These are phyloP conservation scores for Multifurca ochricompacta DNA, from an alignment of 768 basidiomycete genomes.

Conservation along the genomic window DNA sequence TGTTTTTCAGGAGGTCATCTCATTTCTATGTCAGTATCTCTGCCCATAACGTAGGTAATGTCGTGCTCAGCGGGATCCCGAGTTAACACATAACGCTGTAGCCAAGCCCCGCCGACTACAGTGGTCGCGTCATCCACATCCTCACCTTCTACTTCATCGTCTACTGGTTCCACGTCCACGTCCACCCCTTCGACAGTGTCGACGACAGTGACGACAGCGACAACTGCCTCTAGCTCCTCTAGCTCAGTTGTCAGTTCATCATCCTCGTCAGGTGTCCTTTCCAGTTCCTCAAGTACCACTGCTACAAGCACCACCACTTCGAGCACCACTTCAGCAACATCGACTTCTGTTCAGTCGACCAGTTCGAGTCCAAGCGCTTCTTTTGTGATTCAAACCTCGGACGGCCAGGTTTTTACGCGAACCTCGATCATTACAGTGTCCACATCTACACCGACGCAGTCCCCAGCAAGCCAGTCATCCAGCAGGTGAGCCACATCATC, in stretches of 20 bases:
- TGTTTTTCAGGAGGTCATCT: background rate
- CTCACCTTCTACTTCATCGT: background rate
- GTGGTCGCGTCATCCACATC: background rate
- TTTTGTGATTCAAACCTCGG: background rate
- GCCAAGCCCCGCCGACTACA: background rate
- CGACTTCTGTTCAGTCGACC: background rate
- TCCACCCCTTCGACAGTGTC: background rate
- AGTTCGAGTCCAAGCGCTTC: background rate
- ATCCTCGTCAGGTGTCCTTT: background rate
- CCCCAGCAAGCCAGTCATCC: background rate
- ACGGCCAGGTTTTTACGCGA: conserved; percentile 16
- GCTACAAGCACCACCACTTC: conserved; percentile 5
- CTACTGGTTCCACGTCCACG: conserved; percentile 1
- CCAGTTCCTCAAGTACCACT: background rate
- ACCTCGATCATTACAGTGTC: conserved; percentile 17
- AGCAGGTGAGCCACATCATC: conserved; percentile 19
- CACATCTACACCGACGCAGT: background rate
- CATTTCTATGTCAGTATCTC: background rate
- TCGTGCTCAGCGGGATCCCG: background rate
- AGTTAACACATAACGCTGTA: background rate
- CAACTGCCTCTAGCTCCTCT: background rate
- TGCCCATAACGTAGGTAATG: background rate
- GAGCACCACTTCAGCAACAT: background rate
- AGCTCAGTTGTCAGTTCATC: background rate
- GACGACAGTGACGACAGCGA: background rate